Conservation (phyloP, 768 basidiomycete genomes). For the Leccinum variicolor region DNA sequence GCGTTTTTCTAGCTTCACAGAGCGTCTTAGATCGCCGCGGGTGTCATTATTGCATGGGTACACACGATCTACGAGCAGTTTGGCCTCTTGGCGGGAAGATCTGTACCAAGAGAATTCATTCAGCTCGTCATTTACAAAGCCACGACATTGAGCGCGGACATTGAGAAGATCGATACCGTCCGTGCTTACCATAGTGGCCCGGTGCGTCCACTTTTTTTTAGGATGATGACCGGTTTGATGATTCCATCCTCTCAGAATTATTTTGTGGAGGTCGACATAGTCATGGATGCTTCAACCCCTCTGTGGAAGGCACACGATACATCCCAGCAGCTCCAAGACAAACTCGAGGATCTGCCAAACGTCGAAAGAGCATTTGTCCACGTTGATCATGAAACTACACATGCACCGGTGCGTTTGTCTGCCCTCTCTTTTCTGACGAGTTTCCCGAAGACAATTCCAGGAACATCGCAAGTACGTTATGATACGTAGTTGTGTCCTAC, state of each 20-base stretch:
- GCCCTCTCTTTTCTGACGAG: background rate
- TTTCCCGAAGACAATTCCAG: slow-evolving; percentile 23
- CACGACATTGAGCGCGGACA: slow-evolving; percentile 83
- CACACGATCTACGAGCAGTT: slow-evolving; percentile 79
- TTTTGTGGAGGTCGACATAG: slow-evolving; percentile 94
- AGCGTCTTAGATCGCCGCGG: slow-evolving; percentile 60
- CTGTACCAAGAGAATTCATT: slow-evolving; percentile 89
- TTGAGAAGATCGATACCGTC: slow-evolving; percentile 86
- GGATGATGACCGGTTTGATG: background rate
- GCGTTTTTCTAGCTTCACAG: background rate
- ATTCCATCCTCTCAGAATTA: slow-evolving; percentile 55
- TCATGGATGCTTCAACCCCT: slow-evolving; percentile 86
- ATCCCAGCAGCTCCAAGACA: slow-evolving; percentile 82
- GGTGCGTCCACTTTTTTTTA: slow-evolving; percentile 34
- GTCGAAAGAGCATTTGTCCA: slow-evolving; percentile 95
- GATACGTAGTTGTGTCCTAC: background rate
- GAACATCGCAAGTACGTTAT: slow-evolving; percentile 42
- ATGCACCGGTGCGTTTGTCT: slow-evolving; percentile 48
- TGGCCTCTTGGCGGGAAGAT: slow-evolving; percentile 84
- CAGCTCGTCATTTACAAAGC: slow-evolving; percentile 90
- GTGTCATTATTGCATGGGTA: slow-evolving; percentile 75
- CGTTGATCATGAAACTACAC: slow-evolving; percentile 92
- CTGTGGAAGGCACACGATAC: slow-evolving; percentile 87
- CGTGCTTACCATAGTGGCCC: slow-evolving; percentile 91
- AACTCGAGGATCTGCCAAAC: slow-evolving; percentile 83